Evolutionary conservation across 768 basidiomycete genomes (phyloP).

Genomic region (Boletus tomentosulus): DNA sequence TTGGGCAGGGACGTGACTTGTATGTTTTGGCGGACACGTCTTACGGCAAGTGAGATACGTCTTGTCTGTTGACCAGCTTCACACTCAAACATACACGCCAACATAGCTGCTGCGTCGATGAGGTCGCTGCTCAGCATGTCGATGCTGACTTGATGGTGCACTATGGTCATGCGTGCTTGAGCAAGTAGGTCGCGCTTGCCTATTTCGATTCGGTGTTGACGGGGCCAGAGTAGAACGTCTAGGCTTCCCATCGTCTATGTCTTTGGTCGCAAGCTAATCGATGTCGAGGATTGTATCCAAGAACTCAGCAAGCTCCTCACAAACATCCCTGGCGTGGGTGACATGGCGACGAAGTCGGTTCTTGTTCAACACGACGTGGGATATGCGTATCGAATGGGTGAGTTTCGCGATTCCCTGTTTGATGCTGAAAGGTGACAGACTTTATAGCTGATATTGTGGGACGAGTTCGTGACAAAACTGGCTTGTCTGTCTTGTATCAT

Average conservation of each 20-base stretch:
- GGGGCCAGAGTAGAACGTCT: constrained; percentile 56
- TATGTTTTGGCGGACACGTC: constrained; percentile 97
- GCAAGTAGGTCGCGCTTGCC: constrained; percentile 54
- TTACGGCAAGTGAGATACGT: constrained; percentile 72
- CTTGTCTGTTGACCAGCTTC: not conserved
- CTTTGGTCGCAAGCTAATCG: constrained; percentile 71
- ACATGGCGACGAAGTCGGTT: constrained; percentile 29
- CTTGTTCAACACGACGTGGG: constrained; percentile 74
- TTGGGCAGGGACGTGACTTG: constrained; percentile 50
- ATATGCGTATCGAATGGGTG: constrained; percentile 67
- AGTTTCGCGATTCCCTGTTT: not conserved
- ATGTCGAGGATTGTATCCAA: constrained; percentile 48
- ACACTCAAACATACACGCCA: not conserved
- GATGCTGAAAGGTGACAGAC: not conserved
- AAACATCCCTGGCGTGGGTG: not conserved
- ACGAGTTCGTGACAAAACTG: constrained; percentile 22
- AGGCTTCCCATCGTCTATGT: constrained; percentile 88
- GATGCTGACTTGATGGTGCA: constrained; percentile 90
- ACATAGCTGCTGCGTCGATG: constrained; percentile 89
- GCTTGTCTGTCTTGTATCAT: constrained; percentile 35
- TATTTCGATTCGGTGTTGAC: not conserved
- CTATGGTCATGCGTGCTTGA: constrained; percentile 95
- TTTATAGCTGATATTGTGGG: constrained; percentile 16
- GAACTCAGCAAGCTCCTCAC: constrained; percentile 37
- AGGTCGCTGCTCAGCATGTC: constrained; percentile 91